These are phyloP conservation scores for Trichocomaceae sp. DNA, from an alignment of 2,329 filamentous ascomycete species.

Conservation along the genomic window DNA sequence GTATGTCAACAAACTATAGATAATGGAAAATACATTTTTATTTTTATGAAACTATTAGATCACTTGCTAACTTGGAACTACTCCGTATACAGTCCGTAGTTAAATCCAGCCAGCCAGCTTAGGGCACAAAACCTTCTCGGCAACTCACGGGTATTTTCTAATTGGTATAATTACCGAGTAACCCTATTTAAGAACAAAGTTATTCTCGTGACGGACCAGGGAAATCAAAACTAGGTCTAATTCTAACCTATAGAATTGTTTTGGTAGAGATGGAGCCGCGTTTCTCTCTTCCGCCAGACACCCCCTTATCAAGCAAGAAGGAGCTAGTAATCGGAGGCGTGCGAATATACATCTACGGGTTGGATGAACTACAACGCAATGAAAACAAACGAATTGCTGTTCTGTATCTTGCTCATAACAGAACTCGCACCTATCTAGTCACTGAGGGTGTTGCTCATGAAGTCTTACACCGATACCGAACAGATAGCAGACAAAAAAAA, in stretches of 20 bases:
- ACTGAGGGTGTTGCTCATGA: constrained; percentile 3
- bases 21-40: background rate
- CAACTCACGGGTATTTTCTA: background rate
- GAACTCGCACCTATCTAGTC: background rate
- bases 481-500: background rate
- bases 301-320: constrained; percentile 1
- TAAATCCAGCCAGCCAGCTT: background rate
- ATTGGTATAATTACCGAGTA: background rate
- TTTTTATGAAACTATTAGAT: background rate
- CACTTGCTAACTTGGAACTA: too few species aligned
- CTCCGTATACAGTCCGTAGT: too few species aligned
- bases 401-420: constrained; percentile 1
- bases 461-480: constrained; percentile 2
- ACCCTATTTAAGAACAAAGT: background rate
- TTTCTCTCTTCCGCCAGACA: constrained; percentile 1
- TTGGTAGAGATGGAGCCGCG: background rate
- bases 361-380: background rate
- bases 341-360: constrained; percentile 1
- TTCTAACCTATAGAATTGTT: background rate
- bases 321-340: background rate
- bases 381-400: background rate
- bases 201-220: background rate
- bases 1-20: background rate
- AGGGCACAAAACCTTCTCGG: background rate
- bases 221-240: background rate